Conservation (phyloP, 441 rosid genomes). For the Aleurites moluccanus region DNA sequence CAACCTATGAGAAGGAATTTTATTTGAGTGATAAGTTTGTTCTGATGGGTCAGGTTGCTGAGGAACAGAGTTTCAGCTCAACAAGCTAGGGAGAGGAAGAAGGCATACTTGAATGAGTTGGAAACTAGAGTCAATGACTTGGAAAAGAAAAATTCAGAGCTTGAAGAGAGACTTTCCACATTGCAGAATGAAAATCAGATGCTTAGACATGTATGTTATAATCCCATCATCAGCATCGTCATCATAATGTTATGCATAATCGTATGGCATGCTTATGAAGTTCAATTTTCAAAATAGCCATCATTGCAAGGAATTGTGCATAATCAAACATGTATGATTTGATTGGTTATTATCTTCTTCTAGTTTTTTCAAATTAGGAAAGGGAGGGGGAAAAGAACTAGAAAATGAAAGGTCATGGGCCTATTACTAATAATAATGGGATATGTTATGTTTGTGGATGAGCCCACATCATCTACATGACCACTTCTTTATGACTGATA, state of each 20-base stretch:
- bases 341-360: neutral
- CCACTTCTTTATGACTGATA: conserved; percentile 4
- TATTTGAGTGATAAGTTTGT: too few relatives aligned
- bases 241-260: neutral
- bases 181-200: conserved; percentile 82
- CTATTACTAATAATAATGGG: conserved; percentile 20
- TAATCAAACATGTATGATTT: neutral
- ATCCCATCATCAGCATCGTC: neutral
- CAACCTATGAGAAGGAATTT: neutral
- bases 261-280: neutral
- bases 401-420: conserved; percentile 23
- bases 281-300: neutral
- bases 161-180: conserved; percentile 86
- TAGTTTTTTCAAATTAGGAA: neutral
- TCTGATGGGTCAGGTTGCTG: conserved; percentile 52
- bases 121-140: conserved; percentile 71
- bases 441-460: conserved; percentile 1
- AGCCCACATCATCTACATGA: conserved; percentile 18
- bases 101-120: conserved; percentile 74
- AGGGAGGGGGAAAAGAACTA: neutral
- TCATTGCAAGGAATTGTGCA: neutral
- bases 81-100: conserved; percentile 97
- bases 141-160: conserved; percentile 83
- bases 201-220: conserved; percentile 69
- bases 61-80: conserved; percentile 97